Base-by-base conservation (phyloP, 1,284 basidiomycete species). In the Moniliella sp. region DNA sequence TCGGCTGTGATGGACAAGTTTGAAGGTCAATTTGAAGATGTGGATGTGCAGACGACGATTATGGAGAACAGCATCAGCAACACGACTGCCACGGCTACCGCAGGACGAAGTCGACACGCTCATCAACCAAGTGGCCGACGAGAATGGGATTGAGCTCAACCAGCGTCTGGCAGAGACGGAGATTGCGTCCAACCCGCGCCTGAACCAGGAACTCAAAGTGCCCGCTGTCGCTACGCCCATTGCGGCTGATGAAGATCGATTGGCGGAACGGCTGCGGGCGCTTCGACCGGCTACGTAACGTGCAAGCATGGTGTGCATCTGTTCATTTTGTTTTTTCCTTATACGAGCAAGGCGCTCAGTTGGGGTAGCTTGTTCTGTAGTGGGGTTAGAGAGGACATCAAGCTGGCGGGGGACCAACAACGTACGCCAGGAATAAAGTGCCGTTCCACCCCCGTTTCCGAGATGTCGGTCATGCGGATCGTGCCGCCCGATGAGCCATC, bases 1-100 rank as follows among this genome's bases (percentile, higher is more conserved):
- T 88, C 91, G 8, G 64, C 82, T 40, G 83, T 97, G 11, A 97
- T 99, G 91, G 91, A 97, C 66, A 94, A 88, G 65, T 99, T 99
- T 61, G 91, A 99, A 63, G 58, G 74, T 2, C 88, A 97, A 54
- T 94, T 97, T 65, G 70, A 81, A 37, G 91, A 97, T 62, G 71
- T 99, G 25, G 91, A 97, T 57, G 91, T 94, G 3, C 91, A 97
- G 62, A 91, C 91, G 3, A 79, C 77, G 3, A 88, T 88, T 64
- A 91, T 99, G 83, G 91, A 97, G 59, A 80, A 83, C 37, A 77
- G 84, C 15, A 93, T 99, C 75, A 76, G 76, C 13, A 74, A 78
- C 35, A 84, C 86, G 9, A 91, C 83, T 1, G 91, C 86, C 11
- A 71, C 80, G 27, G 76, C 80, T 5, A 91, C 79, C 91, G 0